Conservation (phyloP, 441 rosid species). For the Populus tomentosa region DNA sequence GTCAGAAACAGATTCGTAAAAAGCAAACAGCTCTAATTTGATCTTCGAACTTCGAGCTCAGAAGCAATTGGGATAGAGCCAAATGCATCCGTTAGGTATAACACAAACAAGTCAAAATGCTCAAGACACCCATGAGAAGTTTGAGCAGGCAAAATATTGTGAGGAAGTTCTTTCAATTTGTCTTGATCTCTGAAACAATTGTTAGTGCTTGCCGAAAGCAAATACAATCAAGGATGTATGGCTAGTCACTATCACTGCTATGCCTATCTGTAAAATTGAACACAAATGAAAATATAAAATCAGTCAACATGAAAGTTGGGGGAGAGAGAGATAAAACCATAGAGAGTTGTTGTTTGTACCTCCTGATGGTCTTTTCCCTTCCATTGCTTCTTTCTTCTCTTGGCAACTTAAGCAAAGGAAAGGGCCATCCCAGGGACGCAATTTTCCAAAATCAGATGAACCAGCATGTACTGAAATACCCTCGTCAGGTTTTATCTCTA, state of each 20-base stretch:
- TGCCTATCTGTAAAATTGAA: constrained; percentile 54
- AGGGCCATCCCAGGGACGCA: constrained; percentile 99
- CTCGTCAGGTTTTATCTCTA: constrained; percentile 94
- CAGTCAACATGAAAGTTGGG: background rate
- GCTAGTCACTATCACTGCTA: constrained; percentile 90
- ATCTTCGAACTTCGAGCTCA: constrained; percentile 28
- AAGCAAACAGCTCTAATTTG: constrained; percentile 15
- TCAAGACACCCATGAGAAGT: constrained; percentile 15
- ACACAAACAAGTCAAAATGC: background rate
- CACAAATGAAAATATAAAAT: background rate
- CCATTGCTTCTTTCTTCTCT: constrained; percentile 97
- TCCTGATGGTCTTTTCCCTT: constrained; percentile 82
- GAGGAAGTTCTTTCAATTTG: constrained; percentile 23
- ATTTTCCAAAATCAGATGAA: constrained; percentile 48
- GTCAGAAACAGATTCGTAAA: constrained; percentile 25
- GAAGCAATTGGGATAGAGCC: constrained; percentile 17
- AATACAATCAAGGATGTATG: constrained; percentile 4
- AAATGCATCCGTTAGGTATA: constrained; percentile 12
- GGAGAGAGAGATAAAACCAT: background rate
- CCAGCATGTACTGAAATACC: constrained; percentile 89
- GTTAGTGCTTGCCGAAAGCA: constrained; percentile 29
- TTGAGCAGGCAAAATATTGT: constrained; percentile 15
- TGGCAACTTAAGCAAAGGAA: constrained; percentile 97
- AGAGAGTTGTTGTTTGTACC: constrained; percentile 33
- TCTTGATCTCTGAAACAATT: constrained; percentile 34